Percentiles rank a stretch among this genome's conserved stretches.
phyloP scores from a whole-genome alignment of 192 early-diverging fungal genomes.

The Linnemannia exigua region DNA sequence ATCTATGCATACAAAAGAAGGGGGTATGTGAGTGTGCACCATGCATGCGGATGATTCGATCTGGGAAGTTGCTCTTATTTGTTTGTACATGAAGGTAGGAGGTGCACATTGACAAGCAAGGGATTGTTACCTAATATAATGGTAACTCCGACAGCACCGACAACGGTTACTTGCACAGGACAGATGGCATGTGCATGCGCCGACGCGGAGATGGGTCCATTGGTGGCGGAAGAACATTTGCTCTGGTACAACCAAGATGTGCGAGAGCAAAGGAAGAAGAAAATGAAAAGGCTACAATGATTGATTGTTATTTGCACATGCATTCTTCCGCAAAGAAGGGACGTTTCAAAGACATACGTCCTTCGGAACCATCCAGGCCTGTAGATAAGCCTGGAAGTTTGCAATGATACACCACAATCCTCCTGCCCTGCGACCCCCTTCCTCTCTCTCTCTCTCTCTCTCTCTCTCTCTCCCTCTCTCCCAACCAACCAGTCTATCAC shows the following conservation, averaged over 20 bases:
- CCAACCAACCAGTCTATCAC: no score
- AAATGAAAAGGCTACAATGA: no score
- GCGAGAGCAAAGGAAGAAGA: neutral
- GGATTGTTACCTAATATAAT: neutral
- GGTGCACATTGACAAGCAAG: neutral
- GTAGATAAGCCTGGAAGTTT: neutral
- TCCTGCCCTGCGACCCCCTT: no score
- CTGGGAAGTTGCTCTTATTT: neutral
- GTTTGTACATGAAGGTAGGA: neutral
- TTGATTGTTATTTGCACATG: neutral
- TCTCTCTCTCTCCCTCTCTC: no score
- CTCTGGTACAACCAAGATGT: neutral
- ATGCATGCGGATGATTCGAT: neutral
- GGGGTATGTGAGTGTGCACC: no score
- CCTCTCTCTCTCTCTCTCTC: no score
- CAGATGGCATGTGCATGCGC: neutral
- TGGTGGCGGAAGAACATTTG: neutral
- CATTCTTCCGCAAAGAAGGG: neutral
- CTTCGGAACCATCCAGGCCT: neutral
- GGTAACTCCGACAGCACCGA: neutral
- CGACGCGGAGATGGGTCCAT: neutral
- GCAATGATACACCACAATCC: neutral
- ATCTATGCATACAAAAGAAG: neutral
- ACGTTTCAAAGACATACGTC: neutral
- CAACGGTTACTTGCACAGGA: neutral